A percentile compares a stretch with the other conserved stretches of the same genome.
These are phyloP conservation scores for Phytophthora gonapodyides DNA, from an alignment of 352 stramenopile species.

Conservation along the genomic window DNA sequence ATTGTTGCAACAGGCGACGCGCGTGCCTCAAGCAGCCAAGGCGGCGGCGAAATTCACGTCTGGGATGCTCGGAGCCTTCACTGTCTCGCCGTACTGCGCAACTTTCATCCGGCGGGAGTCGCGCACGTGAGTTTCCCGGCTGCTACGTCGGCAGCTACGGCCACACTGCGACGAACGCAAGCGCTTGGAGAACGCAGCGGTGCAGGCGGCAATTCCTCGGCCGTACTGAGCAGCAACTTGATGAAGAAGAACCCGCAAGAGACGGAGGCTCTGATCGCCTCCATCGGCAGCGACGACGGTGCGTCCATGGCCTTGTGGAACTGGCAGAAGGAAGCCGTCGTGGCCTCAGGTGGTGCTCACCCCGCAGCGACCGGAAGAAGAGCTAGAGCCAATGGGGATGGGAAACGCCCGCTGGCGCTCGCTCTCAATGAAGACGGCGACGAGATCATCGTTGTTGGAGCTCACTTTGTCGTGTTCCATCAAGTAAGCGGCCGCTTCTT, in stretches of 20 bases:
- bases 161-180: slow-evolving; percentile 42
- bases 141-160: slow-evolving; percentile 48
- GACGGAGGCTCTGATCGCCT: slow-evolving; percentile 61
- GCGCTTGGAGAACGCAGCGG: slow-evolving; percentile 35
- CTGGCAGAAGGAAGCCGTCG: slow-evolving; percentile 63
- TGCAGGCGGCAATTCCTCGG: slow-evolving; percentile 27
- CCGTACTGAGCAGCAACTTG: slow-evolving; percentile 46
- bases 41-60: slow-evolving; percentile 63
- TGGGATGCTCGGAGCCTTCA: slow-evolving; percentile 70
- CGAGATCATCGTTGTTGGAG: slow-evolving; percentile 66
- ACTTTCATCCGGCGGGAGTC: slow-evolving; percentile 65
- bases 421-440: slow-evolving; percentile 71
- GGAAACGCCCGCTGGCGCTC: slow-evolving; percentile 52
- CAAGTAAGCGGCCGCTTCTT: slow-evolving; percentile 61
- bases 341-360: slow-evolving; percentile 61
- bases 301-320: slow-evolving; percentile 84
- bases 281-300: slow-evolving; percentile 62
- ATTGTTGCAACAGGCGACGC: slow-evolving; percentile 67
- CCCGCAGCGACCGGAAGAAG: slow-evolving; percentile 23
- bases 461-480: slow-evolving; percentile 70
- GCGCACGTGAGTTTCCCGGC: slow-evolving; percentile 60
- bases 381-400: slow-evolving; percentile 12
- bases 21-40: slow-evolving; percentile 11
- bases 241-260: slow-evolving; percentile 65
- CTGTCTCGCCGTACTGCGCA: slow-evolving; percentile 69